phyloP scores from a whole-genome alignment of 2,329 filamentous ascomycete species.

The Colletotrichum lini region DNA sequence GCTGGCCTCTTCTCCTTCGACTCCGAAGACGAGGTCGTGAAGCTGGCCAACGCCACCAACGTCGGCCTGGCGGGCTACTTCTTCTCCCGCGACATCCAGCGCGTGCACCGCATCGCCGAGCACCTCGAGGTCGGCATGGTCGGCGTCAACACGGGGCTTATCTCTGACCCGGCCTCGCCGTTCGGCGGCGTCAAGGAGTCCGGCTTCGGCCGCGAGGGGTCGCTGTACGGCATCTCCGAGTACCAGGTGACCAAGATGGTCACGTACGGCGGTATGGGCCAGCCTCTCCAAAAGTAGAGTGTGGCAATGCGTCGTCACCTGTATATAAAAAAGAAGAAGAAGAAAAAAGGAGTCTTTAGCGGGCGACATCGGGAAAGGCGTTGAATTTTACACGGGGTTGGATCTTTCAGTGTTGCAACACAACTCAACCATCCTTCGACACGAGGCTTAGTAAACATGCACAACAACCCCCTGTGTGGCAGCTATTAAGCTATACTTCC shows the following conservation, averaged over 20 bases:
- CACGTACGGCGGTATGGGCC: slow-evolving; percentile 43
- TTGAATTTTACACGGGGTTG: background rate
- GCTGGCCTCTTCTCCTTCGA: slow-evolving; percentile 91
- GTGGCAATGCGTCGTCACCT: no score
- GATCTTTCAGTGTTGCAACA: background rate
- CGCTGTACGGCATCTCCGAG: slow-evolving; percentile 82
- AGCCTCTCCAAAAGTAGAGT: slow-evolving; percentile 40
- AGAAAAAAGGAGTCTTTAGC: background rate
- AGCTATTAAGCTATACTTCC: no score
- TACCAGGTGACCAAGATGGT: slow-evolving; percentile 80
- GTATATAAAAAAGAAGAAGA: background rate
- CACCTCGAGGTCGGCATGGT: slow-evolving; percentile 89
- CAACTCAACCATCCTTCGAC: no score
- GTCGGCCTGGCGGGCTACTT: slow-evolving; percentile 97
- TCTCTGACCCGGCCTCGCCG: slow-evolving; percentile 70
- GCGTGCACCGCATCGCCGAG: slow-evolving; percentile 75
- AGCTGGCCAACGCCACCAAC: slow-evolving; percentile 83
- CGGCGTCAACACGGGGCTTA: slow-evolving; percentile 83
- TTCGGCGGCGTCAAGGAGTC: slow-evolving; percentile 89
- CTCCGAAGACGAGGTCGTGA: slow-evolving; percentile 89
- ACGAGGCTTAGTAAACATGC: no score
- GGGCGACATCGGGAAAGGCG: slow-evolving; percentile 17
- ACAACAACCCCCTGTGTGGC: no score
- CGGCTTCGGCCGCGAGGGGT: slow-evolving; percentile 85
- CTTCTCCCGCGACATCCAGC: slow-evolving; percentile 77